Evolutionary conservation across 768 basidiomycete genomes (phyloP), one percentile per base, ranked within the genome.

Genomic region (Boletus subcaerulescens): DNA sequence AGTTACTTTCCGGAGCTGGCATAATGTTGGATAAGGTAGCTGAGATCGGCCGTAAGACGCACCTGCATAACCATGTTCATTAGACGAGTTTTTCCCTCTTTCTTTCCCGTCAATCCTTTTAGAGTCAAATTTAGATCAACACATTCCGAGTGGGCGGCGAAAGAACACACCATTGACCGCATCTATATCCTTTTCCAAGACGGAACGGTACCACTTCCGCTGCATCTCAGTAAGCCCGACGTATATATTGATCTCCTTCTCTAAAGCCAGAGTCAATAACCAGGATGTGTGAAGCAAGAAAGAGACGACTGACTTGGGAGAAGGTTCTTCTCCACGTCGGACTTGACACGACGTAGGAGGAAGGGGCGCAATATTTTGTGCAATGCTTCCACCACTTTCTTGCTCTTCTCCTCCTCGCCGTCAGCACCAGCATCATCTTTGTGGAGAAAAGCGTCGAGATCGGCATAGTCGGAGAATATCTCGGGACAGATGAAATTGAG

Each of bases 51-150:
- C 42, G 11, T 13, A 31, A 40, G 10, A 43, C 75, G n/a, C 18
- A 91, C 82, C 80, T 99, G 97, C 97, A 98, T 98, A 57, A 98
- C 97, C 80, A 99, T 94, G 69, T 98, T 99, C 87, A 98, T 93
- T 48, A 98, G 72, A 33, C 96, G 78, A 5, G 95, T 98, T 76
- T 98, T 99, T 52, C 96, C 96, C 70, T 99, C 97, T 69, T 98
- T 98, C 81, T 97, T 98, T 9, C 95, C 93, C 2, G 92, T 91
- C 32, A 94, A 76, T 39, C 92, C 91, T 91, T 56, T 22, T 11
- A 1, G n/a, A 13, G 20, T 3, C 26, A 38, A 4, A 2, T 56
- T 51, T 36, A 56, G 44, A 46, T 32, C 44, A 24, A 41, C 18
- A 10, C 4, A 29, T 36, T 31, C 1, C 12, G 10, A 45, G 7